A percentile compares a stretch with the other conserved stretches of the same genome.
phyloP scores from a whole-genome alignment of 257 asterid species.

The Plectranthus barbatus region DNA sequence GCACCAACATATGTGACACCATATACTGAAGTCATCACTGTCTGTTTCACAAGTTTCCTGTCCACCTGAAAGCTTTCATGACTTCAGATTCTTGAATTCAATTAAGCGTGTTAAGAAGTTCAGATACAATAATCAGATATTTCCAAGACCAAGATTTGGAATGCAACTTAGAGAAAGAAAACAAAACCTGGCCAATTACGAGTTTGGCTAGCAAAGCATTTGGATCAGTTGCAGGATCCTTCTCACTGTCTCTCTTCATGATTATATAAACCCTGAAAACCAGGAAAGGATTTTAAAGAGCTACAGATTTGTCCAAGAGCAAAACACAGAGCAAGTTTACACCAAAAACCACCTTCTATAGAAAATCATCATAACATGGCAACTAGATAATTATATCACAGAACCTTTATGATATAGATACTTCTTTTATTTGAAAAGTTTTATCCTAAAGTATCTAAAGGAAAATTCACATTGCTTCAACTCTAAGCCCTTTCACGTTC shows the following conservation, averaged over 20 bases:
- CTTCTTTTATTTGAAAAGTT: not conserved
- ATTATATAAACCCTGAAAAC: constrained; percentile 65
- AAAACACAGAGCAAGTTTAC: not conserved
- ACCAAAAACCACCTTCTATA: not conserved
- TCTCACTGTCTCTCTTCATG: constrained; percentile 67
- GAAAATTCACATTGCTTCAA: constrained; percentile 1
- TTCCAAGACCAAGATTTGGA: not conserved
- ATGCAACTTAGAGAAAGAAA: constrained; percentile 4
- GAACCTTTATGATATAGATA: not conserved
- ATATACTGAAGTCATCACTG: constrained; percentile 97
- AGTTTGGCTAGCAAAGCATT: constrained; percentile 69
- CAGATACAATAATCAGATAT: not conserved
- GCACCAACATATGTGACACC: constrained; percentile 98
- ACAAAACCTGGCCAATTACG: constrained; percentile 68
- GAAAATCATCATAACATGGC: not conserved
- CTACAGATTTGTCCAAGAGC: not conserved
- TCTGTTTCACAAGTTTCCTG: constrained; percentile 87
- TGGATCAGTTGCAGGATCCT: constrained; percentile 66
- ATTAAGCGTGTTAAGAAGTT: not conserved
- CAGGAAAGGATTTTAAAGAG: constrained; percentile 2
- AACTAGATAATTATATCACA: not conserved
- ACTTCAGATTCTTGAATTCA: constrained; percentile 19
- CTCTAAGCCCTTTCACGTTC: not conserved
- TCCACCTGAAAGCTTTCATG: constrained; percentile 61
- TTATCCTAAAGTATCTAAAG: not conserved